Base-by-base conservation (phyloP, 257 asterid genomes). In the Fraxinus excelsior region DNA sequence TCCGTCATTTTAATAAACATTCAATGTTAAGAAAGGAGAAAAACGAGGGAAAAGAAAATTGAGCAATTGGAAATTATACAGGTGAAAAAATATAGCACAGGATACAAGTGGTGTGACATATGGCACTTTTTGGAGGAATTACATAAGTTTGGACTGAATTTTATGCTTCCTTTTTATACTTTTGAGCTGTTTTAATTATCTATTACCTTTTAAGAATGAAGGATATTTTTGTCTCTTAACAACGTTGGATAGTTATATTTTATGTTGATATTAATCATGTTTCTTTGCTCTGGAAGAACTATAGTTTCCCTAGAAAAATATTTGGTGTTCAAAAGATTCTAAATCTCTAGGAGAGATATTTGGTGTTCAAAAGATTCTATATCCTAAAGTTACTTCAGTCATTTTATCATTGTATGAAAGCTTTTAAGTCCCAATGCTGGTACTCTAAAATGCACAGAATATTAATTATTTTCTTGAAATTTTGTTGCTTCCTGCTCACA, bases 1-100 rank as follows among this genome's bases (percentile, higher is more conserved):
- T 81, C 31, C 72, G 80, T 70, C 29, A 64, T 56, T 67, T 32
- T 51, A 32, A 3, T 75, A 4, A 67, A 29, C 19, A 62, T 62
- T 21, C 28, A 58, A 25, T 26, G 2, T 62, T 14, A 62, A 26
- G 35, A 62, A 62, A 26, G 18, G n/a, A 23, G 16, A 18, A 25
- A 58, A 62, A 62, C 3, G 11, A 11, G 32, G 32, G 34, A 62
- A 62, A 62, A 62, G 68, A 62, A 60, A 62, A 62, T 62, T 62
- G 18, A 26, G 18, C 18, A 12, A 11, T 62, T 26, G n/a, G 8
- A 62, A 62, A 23, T 62, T 62, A 62, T 62, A 34, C 26, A 25
- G 35, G 68, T 23, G 16, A 8, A 62, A 40, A 62, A 26, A 25
- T 2, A 12, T 23, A 62, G 35, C 34, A 8, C 35, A 23, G 1